phyloP scores from a whole-genome alignment of 176 grass and related monocot species.

The Eleusine coracana region DNA sequence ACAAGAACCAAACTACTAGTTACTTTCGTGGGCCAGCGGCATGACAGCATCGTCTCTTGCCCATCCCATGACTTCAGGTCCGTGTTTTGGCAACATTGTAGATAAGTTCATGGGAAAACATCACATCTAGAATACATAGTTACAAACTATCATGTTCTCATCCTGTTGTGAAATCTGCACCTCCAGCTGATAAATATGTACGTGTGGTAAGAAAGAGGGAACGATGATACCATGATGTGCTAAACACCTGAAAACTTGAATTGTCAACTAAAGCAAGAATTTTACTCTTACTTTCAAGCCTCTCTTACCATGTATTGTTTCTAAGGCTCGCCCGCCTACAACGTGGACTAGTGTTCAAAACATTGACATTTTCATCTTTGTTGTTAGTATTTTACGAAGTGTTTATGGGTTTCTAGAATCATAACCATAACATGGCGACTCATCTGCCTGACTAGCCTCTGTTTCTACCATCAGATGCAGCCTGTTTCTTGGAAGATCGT shows the following conservation, averaged over 20 bases:
- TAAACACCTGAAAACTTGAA: neutral
- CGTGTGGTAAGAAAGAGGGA: neutral
- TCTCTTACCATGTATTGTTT: neutral
- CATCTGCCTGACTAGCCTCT: neutral
- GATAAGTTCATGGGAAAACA: neutral
- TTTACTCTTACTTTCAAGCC: neutral
- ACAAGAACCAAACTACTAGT: constrained; percentile 8
- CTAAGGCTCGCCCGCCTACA: neutral
- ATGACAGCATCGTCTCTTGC: constrained; percentile 31
- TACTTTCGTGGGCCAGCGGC: constrained; percentile 44
- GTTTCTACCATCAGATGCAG: neutral
- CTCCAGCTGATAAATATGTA: neutral
- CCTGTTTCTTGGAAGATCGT: neutral
- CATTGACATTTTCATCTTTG: neutral
- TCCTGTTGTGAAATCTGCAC: neutral
- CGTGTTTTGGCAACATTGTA: constrained; percentile 4
- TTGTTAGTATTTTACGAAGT: neutral
- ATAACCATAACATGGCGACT: neutral
- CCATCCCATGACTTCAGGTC: constrained; percentile 32
- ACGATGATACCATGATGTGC: neutral
- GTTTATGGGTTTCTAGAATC: neutral
- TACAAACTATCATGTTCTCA: neutral
- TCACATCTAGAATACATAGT: neutral
- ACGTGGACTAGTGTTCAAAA: neutral
- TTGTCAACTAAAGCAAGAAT: neutral